phyloP scores from a whole-genome alignment of 75 land plant species.

The Pinus taeda region DNA sequence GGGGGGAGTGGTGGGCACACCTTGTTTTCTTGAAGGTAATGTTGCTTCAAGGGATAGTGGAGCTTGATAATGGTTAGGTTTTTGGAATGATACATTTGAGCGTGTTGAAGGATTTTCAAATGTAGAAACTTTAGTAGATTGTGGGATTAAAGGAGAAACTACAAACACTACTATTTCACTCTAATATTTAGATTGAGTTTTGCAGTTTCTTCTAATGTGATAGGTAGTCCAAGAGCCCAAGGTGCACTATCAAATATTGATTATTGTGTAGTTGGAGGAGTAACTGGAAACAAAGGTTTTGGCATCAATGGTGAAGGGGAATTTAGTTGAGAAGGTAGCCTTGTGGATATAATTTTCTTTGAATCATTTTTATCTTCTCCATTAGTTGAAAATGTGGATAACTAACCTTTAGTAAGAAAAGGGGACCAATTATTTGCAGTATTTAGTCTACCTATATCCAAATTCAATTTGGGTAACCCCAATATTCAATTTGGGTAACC shows the following conservation, averaged over 20 bases:
- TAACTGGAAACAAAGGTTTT: conserved; percentile 22
- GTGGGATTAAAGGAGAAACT: conserved; percentile 6
- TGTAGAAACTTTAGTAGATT: too few relatives aligned
- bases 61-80: too few relatives aligned
- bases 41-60: too few relatives aligned
- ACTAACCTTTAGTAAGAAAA: not conserved
- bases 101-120: too few relatives aligned
- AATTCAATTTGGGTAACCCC: too few relatives aligned
- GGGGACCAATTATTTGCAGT: conserved; percentile 8
- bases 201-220: conserved; percentile 32
- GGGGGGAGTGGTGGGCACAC: too few relatives aligned
- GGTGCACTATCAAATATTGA: conserved; percentile 57
- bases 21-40: too few relatives aligned
- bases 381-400: not conserved
- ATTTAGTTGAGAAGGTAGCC: conserved; percentile 28
- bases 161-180: not conserved
- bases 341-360: conserved; percentile 16
- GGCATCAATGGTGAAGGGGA: conserved; percentile 24
- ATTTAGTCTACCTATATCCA: conserved; percentile 24
- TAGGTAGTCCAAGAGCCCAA: conserved; percentile 44
- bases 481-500: not conserved
- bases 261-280: conserved; percentile 34
- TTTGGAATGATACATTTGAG: too few relatives aligned
- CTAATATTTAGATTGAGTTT: conserved; percentile 25
- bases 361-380: not conserved